Evolutionary conservation across 371 early-diverging fungal species (phyloP).

Genomic region (Mortierella sp.): DNA sequence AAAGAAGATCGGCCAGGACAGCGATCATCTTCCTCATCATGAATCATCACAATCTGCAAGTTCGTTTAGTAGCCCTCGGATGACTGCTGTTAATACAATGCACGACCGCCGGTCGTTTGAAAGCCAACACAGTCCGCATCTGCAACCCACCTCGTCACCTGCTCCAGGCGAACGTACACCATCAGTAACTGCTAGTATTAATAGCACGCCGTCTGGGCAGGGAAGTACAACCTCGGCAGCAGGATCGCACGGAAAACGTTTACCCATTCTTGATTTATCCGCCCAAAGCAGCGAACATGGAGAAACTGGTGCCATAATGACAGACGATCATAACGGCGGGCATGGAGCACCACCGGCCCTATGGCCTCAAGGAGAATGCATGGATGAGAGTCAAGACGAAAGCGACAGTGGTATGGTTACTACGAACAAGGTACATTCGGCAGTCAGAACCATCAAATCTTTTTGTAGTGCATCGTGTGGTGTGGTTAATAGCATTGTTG

Average conservation of each 20-base stretch:
- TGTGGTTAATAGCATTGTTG: background rate
- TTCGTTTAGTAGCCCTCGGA: conserved; percentile 13
- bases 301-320: background rate
- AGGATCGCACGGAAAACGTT: background rate
- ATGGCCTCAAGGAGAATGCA: conserved; percentile 47
- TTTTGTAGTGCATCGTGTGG: background rate
- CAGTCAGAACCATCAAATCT: no score
- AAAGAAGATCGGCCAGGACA: conserved; percentile 37
- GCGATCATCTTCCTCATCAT: conserved; percentile 12
- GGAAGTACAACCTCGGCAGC: background rate
- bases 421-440: conserved; percentile 28
- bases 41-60: conserved; percentile 22
- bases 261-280: conserved; percentile 16
- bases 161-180: no score
- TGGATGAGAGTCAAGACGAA: conserved; percentile 53
- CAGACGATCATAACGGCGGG: conserved; percentile 34
- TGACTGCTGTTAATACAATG: conserved; percentile 6
- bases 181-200: background rate
- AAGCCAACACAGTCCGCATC: conserved; percentile 21
- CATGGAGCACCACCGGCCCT: conserved; percentile 11
- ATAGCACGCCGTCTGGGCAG: conserved; percentile 1
- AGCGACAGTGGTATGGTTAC: conserved; percentile 25
- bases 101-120: conserved; percentile 31
- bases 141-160: conserved; percentile 7
- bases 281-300: conserved; percentile 1